Evolutionary conservation across 2,329 filamentous ascomycete species (phyloP).

Genomic region (Westerdykella aurantiaca): DNA sequence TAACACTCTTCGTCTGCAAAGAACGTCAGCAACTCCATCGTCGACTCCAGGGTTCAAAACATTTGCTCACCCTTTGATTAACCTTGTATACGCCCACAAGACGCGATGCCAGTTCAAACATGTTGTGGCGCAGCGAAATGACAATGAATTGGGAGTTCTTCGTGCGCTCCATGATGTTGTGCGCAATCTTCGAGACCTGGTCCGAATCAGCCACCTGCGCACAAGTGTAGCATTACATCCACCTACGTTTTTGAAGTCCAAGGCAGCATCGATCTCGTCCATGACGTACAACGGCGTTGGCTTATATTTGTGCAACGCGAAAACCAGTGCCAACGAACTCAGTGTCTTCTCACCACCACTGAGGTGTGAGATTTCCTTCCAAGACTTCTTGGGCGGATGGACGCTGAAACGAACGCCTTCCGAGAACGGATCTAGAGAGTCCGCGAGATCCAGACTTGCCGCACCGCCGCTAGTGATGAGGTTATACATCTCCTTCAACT

Average conservation of each 20-base stretch:
- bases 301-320: slow-evolving; percentile 96
- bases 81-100: slow-evolving; percentile 99
- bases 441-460: slow-evolving; percentile 92
- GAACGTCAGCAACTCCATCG: slow-evolving; percentile 10
- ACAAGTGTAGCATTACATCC: background rate
- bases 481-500: slow-evolving; percentile 99
- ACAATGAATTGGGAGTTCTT: slow-evolving; percentile 99
- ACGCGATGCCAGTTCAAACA: slow-evolving; percentile 96
- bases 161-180: slow-evolving; percentile 97
- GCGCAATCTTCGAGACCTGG: slow-evolving; percentile 92
- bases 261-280: slow-evolving; percentile 97
- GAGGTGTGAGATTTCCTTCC: slow-evolving; percentile 98
- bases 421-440: slow-evolving; percentile 91
- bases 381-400: slow-evolving; percentile 99
- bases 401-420: slow-evolving; percentile 96
- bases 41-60: background rate
- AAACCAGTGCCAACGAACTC: slow-evolving; percentile 88
- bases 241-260: slow-evolving; percentile 96
- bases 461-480: slow-evolving; percentile 99
- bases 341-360: slow-evolving; percentile 97
- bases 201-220: slow-evolving; percentile 2
- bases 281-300: slow-evolving; percentile 97
- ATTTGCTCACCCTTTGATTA: slow-evolving; percentile 71
- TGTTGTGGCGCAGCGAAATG: slow-evolving; percentile 96
- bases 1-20: slow-evolving; percentile 49